phyloP scores from a whole-genome alignment of 2,329 filamentous ascomycete species.

The Hawksworthiomyces lignivorus region DNA sequence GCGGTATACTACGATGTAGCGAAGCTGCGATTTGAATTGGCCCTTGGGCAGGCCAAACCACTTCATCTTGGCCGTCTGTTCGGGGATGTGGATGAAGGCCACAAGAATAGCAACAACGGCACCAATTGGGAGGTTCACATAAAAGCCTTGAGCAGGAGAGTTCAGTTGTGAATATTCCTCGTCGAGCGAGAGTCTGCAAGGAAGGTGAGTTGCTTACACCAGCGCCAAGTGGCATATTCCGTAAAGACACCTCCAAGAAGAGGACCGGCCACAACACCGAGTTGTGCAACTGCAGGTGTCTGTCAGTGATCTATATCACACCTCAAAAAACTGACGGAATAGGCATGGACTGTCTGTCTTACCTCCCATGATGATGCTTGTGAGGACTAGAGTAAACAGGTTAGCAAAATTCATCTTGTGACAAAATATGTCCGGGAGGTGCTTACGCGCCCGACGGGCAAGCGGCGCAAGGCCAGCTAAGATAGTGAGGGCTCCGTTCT shows the following conservation, averaged over 20 bases:
- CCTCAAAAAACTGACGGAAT: background rate
- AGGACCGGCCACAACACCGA: constrained; percentile 38
- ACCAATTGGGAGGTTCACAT: constrained; percentile 37
- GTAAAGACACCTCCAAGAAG: constrained; percentile 35
- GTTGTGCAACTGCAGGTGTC: constrained; percentile 25
- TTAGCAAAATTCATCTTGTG: no score
- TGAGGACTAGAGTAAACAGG: constrained; percentile 6
- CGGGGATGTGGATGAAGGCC: constrained; percentile 26
- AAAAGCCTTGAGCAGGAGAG: constrained; percentile 34
- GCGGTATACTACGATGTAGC: constrained; percentile 12
- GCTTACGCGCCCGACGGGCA: constrained; percentile 28
- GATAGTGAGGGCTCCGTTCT: constrained; percentile 43
- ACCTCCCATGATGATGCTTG: constrained; percentile 17
- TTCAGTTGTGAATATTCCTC: no score
- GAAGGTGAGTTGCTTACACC: no score
- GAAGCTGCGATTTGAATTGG: constrained; percentile 15
- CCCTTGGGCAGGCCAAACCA: constrained; percentile 20
- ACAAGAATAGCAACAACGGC: constrained; percentile 26
- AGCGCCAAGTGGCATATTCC: constrained; percentile 32
- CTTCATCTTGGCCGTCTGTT: constrained; percentile 24
- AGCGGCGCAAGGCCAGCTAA: constrained; percentile 32
- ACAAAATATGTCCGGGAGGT: no score
- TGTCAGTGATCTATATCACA: no score
- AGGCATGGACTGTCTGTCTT: background rate
- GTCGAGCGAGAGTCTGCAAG: no score